Evolutionary conservation across 306 rosid species (phyloP).

Genomic region (Quercus alba): DNA sequence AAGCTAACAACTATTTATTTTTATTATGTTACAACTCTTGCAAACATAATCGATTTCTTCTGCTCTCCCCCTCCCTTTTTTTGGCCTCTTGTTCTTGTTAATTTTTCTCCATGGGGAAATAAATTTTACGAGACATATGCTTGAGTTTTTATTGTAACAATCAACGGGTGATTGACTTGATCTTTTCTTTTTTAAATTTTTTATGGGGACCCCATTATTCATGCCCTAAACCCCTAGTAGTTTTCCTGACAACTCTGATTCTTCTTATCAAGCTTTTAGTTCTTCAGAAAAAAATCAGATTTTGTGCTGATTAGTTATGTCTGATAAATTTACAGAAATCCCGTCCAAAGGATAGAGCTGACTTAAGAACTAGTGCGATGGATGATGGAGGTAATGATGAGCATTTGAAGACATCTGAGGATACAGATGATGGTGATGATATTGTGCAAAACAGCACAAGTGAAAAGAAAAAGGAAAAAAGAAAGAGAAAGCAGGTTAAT

Average conservation of each 20-base stretch:
- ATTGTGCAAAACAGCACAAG: conserved; percentile 8
- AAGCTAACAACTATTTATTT: neutral
- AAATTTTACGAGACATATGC: too few species aligned
- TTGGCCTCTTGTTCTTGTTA: too few species aligned
- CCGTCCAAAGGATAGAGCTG: conserved; percentile 24
- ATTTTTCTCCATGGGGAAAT: too few species aligned
- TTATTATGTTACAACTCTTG: neutral
- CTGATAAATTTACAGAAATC: conserved; percentile 22
- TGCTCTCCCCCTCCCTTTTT: neutral
- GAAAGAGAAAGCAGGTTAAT: conserved; percentile 67
- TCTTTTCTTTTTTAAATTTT: neutral
- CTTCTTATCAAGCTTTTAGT: neutral
- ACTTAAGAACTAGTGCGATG: conserved; percentile 18
- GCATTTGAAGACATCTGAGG: conserved; percentile 26
- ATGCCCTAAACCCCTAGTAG: neutral
- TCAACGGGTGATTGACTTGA: neutral
- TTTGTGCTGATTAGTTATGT: neutral
- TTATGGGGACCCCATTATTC: neutral
- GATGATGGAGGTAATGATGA: conserved; percentile 25
- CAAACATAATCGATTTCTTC: neutral
- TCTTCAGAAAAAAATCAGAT: neutral
- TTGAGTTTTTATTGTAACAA: too few species aligned
- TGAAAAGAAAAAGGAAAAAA: conserved; percentile 71
- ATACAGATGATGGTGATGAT: conserved; percentile 21
- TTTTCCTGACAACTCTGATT: neutral